phyloP scores from a whole-genome alignment of 192 early-diverging fungal genomes.

The Lobosporangium transversale region DNA sequence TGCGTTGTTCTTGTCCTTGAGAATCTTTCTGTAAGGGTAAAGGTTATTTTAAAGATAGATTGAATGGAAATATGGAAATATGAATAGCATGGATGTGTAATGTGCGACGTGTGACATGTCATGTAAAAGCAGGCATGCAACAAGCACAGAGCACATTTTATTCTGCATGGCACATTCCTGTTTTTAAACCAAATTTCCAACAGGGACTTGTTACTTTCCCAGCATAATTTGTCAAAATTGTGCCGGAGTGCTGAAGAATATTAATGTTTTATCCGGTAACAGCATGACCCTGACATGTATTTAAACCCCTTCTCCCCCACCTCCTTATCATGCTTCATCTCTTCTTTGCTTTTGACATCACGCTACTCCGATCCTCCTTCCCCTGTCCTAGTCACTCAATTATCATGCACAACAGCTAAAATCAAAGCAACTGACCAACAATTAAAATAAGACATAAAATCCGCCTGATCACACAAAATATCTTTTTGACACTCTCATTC shows the following conservation, averaged over 20 bases:
- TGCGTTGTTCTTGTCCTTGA: not conserved
- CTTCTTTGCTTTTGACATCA: not conserved
- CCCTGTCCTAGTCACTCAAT: not conserved
- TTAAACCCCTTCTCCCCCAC: not conserved
- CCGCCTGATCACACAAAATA: not conserved
- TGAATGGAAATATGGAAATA: not conserved
- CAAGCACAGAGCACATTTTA: not conserved
- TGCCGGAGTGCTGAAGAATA: not conserved
- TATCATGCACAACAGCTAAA: not conserved
- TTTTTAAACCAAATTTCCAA: too few species aligned
- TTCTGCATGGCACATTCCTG: not conserved
- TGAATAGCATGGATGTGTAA: not conserved
- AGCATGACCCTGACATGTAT: not conserved
- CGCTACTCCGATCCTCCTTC: not conserved
- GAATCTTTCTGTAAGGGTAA: not conserved
- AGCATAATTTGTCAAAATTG: conserved; percentile 15
- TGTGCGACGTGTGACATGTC: not conserved
- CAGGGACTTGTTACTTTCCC: too few species aligned
- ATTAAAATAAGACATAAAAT: not conserved
- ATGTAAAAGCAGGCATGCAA: not conserved
- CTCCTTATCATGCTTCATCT: not conserved
- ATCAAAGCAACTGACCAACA: not conserved
- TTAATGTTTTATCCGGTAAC: conserved; percentile 27
- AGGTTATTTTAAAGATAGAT: not conserved
- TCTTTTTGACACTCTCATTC: conserved; percentile 1